Base-by-base conservation (phyloP, 768 basidiomycete species). In the Boletus pseudo-olivaceus region DNA sequence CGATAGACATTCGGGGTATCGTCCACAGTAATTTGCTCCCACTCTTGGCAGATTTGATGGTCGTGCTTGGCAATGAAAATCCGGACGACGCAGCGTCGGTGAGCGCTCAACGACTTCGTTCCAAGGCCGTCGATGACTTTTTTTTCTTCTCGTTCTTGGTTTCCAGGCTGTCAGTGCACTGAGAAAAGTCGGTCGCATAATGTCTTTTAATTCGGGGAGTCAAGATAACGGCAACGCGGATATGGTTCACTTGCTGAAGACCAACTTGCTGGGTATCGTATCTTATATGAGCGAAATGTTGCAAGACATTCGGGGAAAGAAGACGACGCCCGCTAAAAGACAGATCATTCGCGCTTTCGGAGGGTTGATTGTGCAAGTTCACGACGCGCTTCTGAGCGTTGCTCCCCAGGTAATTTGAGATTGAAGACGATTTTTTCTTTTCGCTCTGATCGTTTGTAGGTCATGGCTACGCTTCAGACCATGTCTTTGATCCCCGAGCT, bases 401-500 rank as follows among this genome's bases (percentile, higher is more conserved):
- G 85, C 92, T 5, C 92, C 93, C 19, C 96, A 98, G 83, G 96
- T 93, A 61, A 51, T 75, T 68, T 6, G 19, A 51, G 52, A 32
- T 50, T 32, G 3, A 30, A 19, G 35, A 14, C 8, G 34, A 40
- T 14, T 7, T 19, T 29, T 54, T 37, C 7, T 54, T 61, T 54
- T 62, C 19, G 26, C 56, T 48, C 45, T 60, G 1, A 61, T 60
- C 10, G 23, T 46, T 54, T 26, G 15, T 39, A 99, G 96, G 87
- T 98, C 61, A 93, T 98, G 90, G 93, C 96, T 0, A 93, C 89
- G 17, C 80, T 99, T 37, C 96, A 98, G 72, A 93, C 90, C 7
- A 90, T 88, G 73, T 78, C 97, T n/a, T 70, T 76, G 33, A 78
- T 91, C 11, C 79, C 81, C 0, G 87, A 88, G 55, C 77, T 99